Evolutionary conservation across 2,329 filamentous ascomycete species (phyloP), one percentile per base, ranked within the genome.

Genomic region (Camptophora hylomeconis): DNA sequence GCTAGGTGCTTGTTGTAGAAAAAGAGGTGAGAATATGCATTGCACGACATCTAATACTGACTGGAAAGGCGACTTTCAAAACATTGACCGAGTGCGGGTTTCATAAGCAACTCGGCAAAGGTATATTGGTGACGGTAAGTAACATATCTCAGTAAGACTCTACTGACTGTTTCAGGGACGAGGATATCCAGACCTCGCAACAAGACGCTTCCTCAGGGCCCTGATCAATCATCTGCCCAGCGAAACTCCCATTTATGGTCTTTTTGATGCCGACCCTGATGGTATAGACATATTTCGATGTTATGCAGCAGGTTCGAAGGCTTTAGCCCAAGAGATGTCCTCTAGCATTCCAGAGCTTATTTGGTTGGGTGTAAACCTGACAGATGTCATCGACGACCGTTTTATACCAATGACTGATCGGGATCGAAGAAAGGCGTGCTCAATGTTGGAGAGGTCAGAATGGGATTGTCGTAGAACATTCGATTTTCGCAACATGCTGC

Each of bases 251-350:
- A 60, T 72, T 28, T 67, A 63, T 36, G 64, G 58, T 2, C 54
- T 77, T 2, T 60, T 71, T 13, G 72, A 77, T 38, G 61, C 60
- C 27, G 72, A 77, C 42, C 72, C 72, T 1, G 69, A 77, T 41
- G 72, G 72, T 2, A 57, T 77, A 34, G 61, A 61, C 7, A 76
- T 77, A 28, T 55, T 74, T 46, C 69, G 66, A 9, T 73, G 64
- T 5, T 77, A 75, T 56, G 72, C 70, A 40, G 60, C 73, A 42
- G 70, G 72, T 14, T 75, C 72, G 2, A 53, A 57, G 30, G 58
- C 60, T 6, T 59, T 72, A 16, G 54, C 62, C 5, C 66, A 71
- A 37, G 67, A 75, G 40, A 64, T 61, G 32, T 49, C 49, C 15
- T 49, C 61, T n/a, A 56, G 50, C 18, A 49, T 68, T 5, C 60